A percentile compares a stretch with the other conserved stretches of the same genome.
phyloP scores from a whole-genome alignment of 345 rosid genomes.

The Atalantia buxifolia region DNA sequence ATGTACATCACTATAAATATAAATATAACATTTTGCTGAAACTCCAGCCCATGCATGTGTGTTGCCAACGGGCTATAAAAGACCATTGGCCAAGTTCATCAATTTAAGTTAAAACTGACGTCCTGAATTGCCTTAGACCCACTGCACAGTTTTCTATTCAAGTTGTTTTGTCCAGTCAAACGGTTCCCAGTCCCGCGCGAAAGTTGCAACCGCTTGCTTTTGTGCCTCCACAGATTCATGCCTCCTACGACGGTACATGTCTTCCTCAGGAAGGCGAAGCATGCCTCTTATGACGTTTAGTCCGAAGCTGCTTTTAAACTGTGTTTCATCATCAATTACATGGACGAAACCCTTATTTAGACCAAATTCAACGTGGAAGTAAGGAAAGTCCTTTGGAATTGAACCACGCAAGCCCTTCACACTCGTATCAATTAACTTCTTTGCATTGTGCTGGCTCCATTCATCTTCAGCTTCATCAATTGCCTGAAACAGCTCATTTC shows the following conservation, averaged over 20 bases:
- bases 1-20: too few species aligned
- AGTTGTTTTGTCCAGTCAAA: conserved; percentile 36
- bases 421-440: conserved; percentile 88
- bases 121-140: neutral
- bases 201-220: conserved; percentile 67
- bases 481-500: conserved; percentile 42
- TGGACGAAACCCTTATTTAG: conserved; percentile 78
- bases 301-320: conserved; percentile 79
- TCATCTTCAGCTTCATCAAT: conserved; percentile 98
- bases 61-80: too few species aligned
- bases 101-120: neutral
- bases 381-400: conserved; percentile 87
- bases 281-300: conserved; percentile 88
- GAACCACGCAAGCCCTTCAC: conserved; percentile 79
- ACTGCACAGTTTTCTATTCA: conserved; percentile 20
- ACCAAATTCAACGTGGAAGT: conserved; percentile 93
- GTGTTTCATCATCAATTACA: conserved; percentile 88
- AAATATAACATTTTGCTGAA: too few species aligned
- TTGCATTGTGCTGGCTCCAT: conserved; percentile 97
- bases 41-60: too few species aligned
- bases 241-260: conserved; percentile 75
- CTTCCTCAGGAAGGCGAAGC: conserved; percentile 76
- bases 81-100: too few species aligned
- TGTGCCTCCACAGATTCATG: conserved; percentile 65
- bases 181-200: neutral